Conservation (phyloP, 768 basidiomycete species). For the Boletus patriciae region DNA sequence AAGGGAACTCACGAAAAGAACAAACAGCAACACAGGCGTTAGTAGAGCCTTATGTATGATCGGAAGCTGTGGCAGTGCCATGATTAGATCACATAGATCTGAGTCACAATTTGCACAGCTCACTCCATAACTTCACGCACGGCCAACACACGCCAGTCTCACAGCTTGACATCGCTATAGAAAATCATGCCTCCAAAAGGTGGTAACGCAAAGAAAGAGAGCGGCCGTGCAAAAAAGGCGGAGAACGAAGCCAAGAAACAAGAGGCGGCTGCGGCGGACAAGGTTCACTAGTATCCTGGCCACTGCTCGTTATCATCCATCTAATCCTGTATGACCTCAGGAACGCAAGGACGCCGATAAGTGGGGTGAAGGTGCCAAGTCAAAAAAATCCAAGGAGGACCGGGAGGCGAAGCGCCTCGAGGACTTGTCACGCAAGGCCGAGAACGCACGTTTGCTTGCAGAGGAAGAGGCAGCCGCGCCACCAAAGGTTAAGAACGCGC, state of each 20-base stretch:
- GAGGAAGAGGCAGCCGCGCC: constrained; percentile 74
- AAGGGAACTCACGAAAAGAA: background rate
- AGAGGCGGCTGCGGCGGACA: constrained; percentile 56
- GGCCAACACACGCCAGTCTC: constrained; percentile 1
- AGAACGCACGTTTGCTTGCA: constrained; percentile 81
- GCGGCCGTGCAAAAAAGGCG: constrained; percentile 86
- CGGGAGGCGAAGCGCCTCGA: constrained; percentile 80
- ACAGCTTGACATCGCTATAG: constrained; percentile 4
- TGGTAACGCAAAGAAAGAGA: constrained; percentile 89
- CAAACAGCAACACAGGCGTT: background rate
- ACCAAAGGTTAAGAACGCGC: constrained; percentile 58
- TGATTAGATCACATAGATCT: constrained; percentile 27
- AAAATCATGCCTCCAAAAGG: constrained; percentile 78
- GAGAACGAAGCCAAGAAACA: constrained; percentile 86
- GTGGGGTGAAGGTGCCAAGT: constrained; percentile 70
- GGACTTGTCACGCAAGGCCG: constrained; percentile 82
- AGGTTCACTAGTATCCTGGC: constrained; percentile 39
- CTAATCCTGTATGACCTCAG: constrained; percentile 37
- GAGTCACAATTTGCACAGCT: constrained; percentile 20
- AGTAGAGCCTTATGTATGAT: constrained; percentile 10
- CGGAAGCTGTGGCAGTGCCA: constrained; percentile 27
- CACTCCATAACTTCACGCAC: background rate
- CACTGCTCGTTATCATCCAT: background rate
- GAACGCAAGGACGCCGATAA: constrained; percentile 67
- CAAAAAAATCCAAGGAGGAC: constrained; percentile 66